Evolutionary conservation across 2,329 filamentous ascomycete species (phyloP).

Genomic region (Colletotrichum eleusines): DNA sequence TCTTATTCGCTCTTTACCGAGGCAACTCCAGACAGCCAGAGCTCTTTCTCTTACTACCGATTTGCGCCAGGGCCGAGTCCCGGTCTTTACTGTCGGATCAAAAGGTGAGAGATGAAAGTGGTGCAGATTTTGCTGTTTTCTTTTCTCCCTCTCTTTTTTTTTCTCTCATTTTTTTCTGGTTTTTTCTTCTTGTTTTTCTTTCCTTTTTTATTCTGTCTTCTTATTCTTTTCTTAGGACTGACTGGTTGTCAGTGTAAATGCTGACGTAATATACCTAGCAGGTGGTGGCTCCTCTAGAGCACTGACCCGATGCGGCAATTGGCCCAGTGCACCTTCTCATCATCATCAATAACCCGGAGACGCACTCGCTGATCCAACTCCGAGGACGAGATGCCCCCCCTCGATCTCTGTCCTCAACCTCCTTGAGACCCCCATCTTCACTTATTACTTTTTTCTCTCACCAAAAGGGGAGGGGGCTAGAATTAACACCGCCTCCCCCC

Average conservation of each 20-base stretch:
- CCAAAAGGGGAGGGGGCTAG: no score
- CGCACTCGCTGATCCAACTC: background rate
- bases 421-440: slow-evolving; percentile 21
- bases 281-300: background rate
- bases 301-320: slow-evolving; percentile 25
- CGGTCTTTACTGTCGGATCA: background rate
- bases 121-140: no score
- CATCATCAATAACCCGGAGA: slow-evolving; percentile 16
- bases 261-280: no score
- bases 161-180: no score
- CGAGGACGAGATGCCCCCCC: slow-evolving; percentile 16
- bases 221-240: no score
- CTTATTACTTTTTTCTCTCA: no score
- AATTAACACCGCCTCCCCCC: no score
- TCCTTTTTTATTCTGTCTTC: no score
- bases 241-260: no score
- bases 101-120: background rate
- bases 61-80: background rate
- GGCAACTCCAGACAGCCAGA: background rate
- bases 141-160: no score
- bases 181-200: no score
- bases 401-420: slow-evolving; percentile 14
- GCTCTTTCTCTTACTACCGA: slow-evolving; percentile 7
- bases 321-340: slow-evolving; percentile 9
- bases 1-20: slow-evolving; percentile 25